These are phyloP conservation scores for Solanum ossicruentum DNA, from an alignment of 257 asterid species.

Conservation along the genomic window DNA sequence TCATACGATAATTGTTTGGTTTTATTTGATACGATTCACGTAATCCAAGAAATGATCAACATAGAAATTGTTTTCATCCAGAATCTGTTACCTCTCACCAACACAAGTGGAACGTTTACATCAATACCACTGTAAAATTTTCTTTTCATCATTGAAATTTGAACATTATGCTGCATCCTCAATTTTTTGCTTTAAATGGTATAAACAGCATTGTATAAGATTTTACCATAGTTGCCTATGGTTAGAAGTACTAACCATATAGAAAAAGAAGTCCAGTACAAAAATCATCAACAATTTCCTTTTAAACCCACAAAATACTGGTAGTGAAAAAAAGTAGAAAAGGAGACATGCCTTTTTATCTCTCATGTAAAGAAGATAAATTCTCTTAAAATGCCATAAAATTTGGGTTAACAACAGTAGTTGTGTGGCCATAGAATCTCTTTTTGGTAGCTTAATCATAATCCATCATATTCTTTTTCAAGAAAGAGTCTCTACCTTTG, in stretches of 20 bases:
- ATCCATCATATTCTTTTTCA: background rate
- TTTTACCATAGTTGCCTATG: background rate
- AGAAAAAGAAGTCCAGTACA: background rate
- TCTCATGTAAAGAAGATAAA: background rate
- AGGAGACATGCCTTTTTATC: background rate
- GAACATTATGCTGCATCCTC: background rate
- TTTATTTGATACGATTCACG: background rate
- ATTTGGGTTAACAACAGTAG: background rate
- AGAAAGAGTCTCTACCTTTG: too few species aligned
- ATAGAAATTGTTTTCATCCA: background rate
- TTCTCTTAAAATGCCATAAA: background rate
- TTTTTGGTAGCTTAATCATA: background rate
- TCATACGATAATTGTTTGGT: background rate
- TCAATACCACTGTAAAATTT: background rate
- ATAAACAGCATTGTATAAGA: background rate
- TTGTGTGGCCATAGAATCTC: background rate
- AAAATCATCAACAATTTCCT: background rate
- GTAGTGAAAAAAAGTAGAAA: background rate
- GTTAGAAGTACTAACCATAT: background rate
- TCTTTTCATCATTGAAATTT: background rate
- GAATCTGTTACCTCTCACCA: background rate
- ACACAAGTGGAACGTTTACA: background rate
- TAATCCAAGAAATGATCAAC: background rate
- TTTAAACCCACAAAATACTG: background rate
- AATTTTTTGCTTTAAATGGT: background rate